These are phyloP conservation scores for Petunia secreta DNA, from an alignment of 257 asterid species.

Conservation along the genomic window DNA sequence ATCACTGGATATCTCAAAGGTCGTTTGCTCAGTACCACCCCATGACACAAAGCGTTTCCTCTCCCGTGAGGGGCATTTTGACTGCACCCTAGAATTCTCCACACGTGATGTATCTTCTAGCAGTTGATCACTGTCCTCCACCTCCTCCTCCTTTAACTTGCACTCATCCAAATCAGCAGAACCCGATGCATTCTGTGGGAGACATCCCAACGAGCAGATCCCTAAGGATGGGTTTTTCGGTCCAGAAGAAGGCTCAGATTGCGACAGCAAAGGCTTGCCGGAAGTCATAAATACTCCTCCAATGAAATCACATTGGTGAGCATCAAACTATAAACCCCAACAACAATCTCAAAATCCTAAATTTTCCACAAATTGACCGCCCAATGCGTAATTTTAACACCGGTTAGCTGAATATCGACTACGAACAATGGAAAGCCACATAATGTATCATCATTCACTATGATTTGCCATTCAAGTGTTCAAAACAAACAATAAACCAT, in stretches of 20 bases:
- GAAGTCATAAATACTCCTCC: constrained; percentile 70
- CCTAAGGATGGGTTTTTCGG: constrained; percentile 42
- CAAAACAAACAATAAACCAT: neutral
- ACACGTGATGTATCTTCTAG: constrained; percentile 32
- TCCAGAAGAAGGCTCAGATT: constrained; percentile 47
- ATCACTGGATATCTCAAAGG: constrained; percentile 61
- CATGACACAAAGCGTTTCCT: constrained; percentile 75
- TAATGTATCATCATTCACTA: neutral
- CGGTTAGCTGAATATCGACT: neutral
- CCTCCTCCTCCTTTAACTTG: constrained; percentile 25
- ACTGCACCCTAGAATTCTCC: constrained; percentile 47
- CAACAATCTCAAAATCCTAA: constrained; percentile 24
- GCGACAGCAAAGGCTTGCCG: constrained; percentile 70
- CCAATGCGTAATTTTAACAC: constrained; percentile 14
- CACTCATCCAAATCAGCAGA: constrained; percentile 23
- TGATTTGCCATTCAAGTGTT: neutral
- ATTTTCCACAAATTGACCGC: constrained; percentile 8
- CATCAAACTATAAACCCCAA: constrained; percentile 40
- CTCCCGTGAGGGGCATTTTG: constrained; percentile 52
- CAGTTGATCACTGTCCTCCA: constrained; percentile 5
- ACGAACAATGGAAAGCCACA: neutral
- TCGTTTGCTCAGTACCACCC: constrained; percentile 70
- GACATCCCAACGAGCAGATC: constrained; percentile 28
- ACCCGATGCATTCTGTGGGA: constrained; percentile 19
- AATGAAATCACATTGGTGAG: constrained; percentile 45